Base-by-base conservation (phyloP, 1,284 basidiomycete species). In the Trichosporon asahii region DNA sequence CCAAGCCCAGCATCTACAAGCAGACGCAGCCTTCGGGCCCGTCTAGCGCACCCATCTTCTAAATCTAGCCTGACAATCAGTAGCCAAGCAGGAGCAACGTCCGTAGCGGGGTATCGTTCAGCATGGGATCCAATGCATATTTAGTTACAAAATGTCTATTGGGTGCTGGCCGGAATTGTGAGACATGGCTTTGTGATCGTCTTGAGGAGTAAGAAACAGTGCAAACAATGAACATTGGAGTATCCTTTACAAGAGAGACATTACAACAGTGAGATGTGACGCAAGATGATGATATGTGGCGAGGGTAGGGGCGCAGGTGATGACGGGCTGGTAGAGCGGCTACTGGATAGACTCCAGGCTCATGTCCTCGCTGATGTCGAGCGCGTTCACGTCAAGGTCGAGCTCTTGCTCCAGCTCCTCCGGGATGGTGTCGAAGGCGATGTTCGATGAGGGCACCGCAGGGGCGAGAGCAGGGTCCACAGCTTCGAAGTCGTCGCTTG, bases 1-100 rank as follows among this genome's bases (percentile, higher is more conserved):
- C 73, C 64, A 77, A 76, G 66, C 70, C 74, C 23, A 76, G 75
- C 66, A 77, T 76, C 66, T 76, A 70, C 73, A 77, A 77, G 71
- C 46, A 67, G 11, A 66, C 66, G 55, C 73, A 74, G 68, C 71
- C 71, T 3, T 11, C 55, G 1, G 73, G n/a, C 21, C 72, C 70
- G n/a, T 63, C 68, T 18, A 46, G 55, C 27, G 70, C 70, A 27
- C 73, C 70, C 15, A 66, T 70, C 37, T 70, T 72, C 46, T 74
- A 72, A 31, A 33, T n/a, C 18, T 35, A 31, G 37, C 14, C 15
- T n/a, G n/a, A n/a, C n/a, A n/a, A 67, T 31, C 37, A 29, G 6
- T 25, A 46, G 11, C 31, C 37, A 27, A 25, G 25, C 25, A n/a
- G 35, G 35, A 65, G 40, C 23, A 14, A 31, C 6, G 31, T 33